Conservation (phyloP, 345 rosid genomes). For the Gossypium raimondii region DNA sequence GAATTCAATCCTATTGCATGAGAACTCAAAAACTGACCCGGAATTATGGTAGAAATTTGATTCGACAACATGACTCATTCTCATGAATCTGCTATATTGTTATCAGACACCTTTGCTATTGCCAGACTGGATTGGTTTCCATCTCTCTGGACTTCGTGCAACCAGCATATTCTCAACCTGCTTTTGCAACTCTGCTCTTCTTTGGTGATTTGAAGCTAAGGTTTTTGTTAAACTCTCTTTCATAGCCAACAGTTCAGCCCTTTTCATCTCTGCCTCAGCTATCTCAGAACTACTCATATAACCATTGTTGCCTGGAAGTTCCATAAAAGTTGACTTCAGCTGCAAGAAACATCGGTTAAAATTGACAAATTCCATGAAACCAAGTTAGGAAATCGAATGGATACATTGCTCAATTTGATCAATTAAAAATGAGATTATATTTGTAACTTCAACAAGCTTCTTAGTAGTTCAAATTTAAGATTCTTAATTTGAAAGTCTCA, state of each 20-base stretch:
- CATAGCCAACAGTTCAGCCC: constrained; percentile 26
- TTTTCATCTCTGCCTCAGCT: constrained; percentile 40
- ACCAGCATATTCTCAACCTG: constrained; percentile 21
- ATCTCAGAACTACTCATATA: constrained; percentile 27
- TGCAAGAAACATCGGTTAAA: constrained; percentile 19
- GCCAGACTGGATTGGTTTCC: neutral
- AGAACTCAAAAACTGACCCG: neutral
- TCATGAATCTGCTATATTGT: neutral
- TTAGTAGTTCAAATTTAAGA: neutral
- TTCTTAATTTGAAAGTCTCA: neutral
- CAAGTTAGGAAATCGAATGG: neutral
- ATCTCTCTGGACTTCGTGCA: constrained; percentile 10
- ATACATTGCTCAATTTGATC: neutral
- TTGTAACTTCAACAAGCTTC: neutral
- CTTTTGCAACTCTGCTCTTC: constrained; percentile 32
- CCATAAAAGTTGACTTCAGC: constrained; percentile 26
- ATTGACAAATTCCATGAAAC: neutral
- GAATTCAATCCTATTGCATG: neutral
- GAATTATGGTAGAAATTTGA: neutral
- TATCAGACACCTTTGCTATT: neutral
- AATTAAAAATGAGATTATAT: neutral
- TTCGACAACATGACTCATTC: neutral
- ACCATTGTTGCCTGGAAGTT: constrained; percentile 39
- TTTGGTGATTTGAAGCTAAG: constrained; percentile 27
- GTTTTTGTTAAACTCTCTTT: constrained; percentile 28